These are phyloP conservation scores for Vigna angularis DNA, from an alignment of 306 rosid genomes.

Conservation along the genomic window DNA sequence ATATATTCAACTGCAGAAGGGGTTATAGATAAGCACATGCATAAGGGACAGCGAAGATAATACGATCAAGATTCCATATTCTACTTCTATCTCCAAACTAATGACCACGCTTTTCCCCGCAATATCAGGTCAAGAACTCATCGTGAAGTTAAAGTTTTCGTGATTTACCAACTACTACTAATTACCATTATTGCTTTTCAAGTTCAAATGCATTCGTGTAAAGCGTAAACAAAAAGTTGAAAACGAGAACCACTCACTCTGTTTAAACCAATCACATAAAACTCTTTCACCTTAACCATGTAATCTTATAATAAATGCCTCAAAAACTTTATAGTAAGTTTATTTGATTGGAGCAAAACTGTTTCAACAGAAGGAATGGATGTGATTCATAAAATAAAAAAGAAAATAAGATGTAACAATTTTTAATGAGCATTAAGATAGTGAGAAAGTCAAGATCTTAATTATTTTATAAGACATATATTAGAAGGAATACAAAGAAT, in stretches of 20 bases:
- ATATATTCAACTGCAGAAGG: constrained; percentile 25
- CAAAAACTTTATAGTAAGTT: too few relatives aligned
- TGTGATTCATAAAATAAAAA: too few relatives aligned
- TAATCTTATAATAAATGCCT: too few relatives aligned
- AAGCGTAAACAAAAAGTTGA: not conserved
- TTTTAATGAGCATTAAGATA: too few relatives aligned
- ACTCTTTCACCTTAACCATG: not conserved
- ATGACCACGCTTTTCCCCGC: constrained; percentile 31
- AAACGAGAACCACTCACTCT: not conserved
- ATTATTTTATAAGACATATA: not conserved
- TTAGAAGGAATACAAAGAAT: not conserved
- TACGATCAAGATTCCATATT: constrained; percentile 33
- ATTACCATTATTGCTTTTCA: not conserved
- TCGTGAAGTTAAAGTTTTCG: constrained; percentile 11
- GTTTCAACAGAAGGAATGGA: too few relatives aligned
- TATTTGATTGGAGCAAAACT: too few relatives aligned
- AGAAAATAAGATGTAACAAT: too few relatives aligned
- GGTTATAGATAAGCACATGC: constrained; percentile 15
- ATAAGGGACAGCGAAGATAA: constrained; percentile 9
- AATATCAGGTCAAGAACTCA: constrained; percentile 14
- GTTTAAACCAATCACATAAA: not conserved
- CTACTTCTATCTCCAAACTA: not conserved
- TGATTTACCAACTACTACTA: not conserved
- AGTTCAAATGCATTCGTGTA: constrained; percentile 11
- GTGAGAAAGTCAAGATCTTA: not conserved